phyloP scores from a whole-genome alignment of 768 basidiomycete species.

The Trametes cubensis region DNA sequence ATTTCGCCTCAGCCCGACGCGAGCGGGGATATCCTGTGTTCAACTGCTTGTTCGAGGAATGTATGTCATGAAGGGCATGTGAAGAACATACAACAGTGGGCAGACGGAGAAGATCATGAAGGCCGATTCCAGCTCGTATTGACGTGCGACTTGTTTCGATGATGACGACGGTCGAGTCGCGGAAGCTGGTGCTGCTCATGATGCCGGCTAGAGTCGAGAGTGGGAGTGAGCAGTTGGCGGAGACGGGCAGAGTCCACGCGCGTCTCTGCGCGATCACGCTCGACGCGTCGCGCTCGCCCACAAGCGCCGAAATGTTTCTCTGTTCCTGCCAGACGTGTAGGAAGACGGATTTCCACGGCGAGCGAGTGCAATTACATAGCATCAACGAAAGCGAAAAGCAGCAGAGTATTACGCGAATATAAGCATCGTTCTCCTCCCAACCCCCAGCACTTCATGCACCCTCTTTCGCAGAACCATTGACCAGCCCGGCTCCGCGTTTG shows the following conservation, averaged over 20 bases:
- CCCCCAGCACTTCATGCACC: neutral
- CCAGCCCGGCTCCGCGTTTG: neutral
- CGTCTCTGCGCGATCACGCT: slow-evolving; percentile 18
- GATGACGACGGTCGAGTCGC: slow-evolving; percentile 79
- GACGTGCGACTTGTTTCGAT: slow-evolving; percentile 76
- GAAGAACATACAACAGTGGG: slow-evolving; percentile 70
- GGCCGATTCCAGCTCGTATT: slow-evolving; percentile 76
- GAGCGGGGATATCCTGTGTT: slow-evolving; percentile 72
- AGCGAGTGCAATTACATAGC: slow-evolving; percentile 9
- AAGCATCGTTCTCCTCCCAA: neutral
- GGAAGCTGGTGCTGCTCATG: slow-evolving; percentile 42
- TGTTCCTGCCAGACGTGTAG: neutral
- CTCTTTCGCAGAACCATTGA: neutral
- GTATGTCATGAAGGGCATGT: neutral
- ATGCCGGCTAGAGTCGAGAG: neutral
- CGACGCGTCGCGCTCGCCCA: slow-evolving; percentile 8
- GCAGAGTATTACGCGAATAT: neutral
- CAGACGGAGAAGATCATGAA: slow-evolving; percentile 75
- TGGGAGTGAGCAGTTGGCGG: neutral
- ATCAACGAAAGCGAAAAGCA: neutral
- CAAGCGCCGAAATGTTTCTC: slow-evolving; percentile 2
- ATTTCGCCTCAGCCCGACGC: slow-evolving; percentile 69
- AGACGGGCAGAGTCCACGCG: slow-evolving; percentile 6
- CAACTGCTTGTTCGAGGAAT: neutral
- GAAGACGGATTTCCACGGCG: neutral